Base-by-base conservation (phyloP, 1,284 basidiomycete species). In the Leccinum subrobustum region DNA sequence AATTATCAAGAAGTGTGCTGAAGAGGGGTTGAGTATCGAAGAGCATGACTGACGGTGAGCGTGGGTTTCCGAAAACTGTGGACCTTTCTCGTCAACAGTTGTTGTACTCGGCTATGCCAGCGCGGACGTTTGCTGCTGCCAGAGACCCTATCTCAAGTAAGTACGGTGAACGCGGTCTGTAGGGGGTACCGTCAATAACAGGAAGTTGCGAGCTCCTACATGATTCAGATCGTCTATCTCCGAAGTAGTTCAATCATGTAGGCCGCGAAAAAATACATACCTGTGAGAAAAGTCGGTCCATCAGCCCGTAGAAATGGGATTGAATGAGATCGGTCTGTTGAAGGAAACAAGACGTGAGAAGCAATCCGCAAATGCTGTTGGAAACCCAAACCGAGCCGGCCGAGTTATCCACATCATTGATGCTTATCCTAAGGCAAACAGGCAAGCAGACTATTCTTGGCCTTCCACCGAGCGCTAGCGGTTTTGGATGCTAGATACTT, bases 171-270 rank as follows among this genome's bases (percentile, higher is more conserved):
- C 84, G 20, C 84, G 80, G 66, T 88, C 78, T 20, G 80, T 81
- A 8, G 85, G 84, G 1, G 86, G 86, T 11, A 88, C 85, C n/a
- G 82, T 87, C 48, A 88, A 75, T 76, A 88, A 85, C 11, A 88
- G 73, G 75, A 88, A 88, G 42, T 82, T 81, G 18, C 85, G 82
- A 33, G 83, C 86, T 33, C 85, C 86, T 50, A 76, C 70, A 3
- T 72, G 54, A 69, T 86, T 83, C 18, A 88, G 74, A 33, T 77
- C 76, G 60, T 88, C 81, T 37, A 86, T 75, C 84, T 86, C 64
- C 20, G 52, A 57, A 54, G 6, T 6, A 3, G 61, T 39, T 69
- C 25, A 54, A 39, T 44, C 16, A 1, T 14, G 20, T 7, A 25
- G 20, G 51, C 54, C 29, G 3, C 35, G 31, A 33, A n/a, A 7